A percentile compares a stretch with the other conserved stretches of the same genome.
These are phyloP conservation scores for Withania somnifera DNA, from an alignment of 305 asterid genomes.

Conservation along the genomic window DNA sequence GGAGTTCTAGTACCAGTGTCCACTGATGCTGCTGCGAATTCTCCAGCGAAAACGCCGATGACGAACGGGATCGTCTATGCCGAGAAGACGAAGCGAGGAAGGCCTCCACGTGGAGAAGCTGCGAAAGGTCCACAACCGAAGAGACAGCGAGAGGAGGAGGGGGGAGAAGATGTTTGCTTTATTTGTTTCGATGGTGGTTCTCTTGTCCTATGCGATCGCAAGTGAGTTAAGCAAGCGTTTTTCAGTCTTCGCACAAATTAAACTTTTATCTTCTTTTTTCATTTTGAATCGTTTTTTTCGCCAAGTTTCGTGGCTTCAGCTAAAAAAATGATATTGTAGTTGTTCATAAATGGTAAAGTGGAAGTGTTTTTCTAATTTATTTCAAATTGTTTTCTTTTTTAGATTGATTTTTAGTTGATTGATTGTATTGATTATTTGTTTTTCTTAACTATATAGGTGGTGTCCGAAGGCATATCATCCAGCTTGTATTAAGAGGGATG, in stretches of 20 bases:
- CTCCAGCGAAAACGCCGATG: slow-evolving; percentile 10
- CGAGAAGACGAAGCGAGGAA: slow-evolving; percentile 59
- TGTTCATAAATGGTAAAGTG: neutral
- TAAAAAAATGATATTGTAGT: neutral
- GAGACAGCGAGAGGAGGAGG: slow-evolving; percentile 25
- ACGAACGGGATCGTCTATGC: slow-evolving; percentile 3
- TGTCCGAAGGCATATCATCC: slow-evolving; percentile 57
- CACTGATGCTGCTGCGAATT: slow-evolving; percentile 4
- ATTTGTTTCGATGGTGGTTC: slow-evolving; percentile 50
- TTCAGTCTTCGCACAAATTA: neutral
- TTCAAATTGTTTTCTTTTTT: slow-evolving; percentile 6
- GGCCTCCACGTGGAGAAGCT: slow-evolving; percentile 53
- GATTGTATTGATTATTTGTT: neutral
- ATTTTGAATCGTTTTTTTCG: neutral
- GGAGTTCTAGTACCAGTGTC: slow-evolving; percentile 15
- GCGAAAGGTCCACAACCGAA: slow-evolving; percentile 37
- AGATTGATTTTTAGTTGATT: neutral
- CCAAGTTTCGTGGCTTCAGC: neutral
- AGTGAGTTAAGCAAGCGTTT: slow-evolving; percentile 19
- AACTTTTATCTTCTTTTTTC: neutral
- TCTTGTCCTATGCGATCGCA: slow-evolving; percentile 45
- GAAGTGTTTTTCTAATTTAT: neutral
- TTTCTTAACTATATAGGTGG: slow-evolving; percentile 17
- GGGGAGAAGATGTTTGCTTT: slow-evolving; percentile 36
- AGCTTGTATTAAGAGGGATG: slow-evolving; percentile 44